phyloP scores from a whole-genome alignment of 768 basidiomycete genomes.

The Hericium coralloides region DNA sequence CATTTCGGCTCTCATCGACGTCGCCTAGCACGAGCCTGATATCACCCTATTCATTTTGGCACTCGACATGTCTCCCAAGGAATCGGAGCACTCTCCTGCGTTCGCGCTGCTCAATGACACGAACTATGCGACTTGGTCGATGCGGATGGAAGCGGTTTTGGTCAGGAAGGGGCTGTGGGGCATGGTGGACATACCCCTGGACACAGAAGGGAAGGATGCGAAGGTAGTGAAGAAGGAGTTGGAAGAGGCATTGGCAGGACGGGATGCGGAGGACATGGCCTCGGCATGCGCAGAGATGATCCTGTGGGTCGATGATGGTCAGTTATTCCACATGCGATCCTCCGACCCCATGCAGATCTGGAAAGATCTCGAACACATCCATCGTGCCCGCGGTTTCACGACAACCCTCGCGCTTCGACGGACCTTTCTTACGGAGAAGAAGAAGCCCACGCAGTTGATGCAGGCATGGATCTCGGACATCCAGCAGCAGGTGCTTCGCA shows the following conservation, averaged over 20 bases:
- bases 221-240: constrained; percentile 1
- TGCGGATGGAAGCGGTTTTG: constrained; percentile 12
- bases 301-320: constrained; percentile 16
- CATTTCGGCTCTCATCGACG: background rate
- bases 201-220: background rate
- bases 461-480: constrained; percentile 20
- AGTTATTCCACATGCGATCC: constrained; percentile 16
- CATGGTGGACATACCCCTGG: constrained; percentile 1
- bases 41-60: background rate
- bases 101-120: constrained; percentile 12
- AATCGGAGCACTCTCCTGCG: background rate
- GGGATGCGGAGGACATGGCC: constrained; percentile 4
- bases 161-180: constrained; percentile 13
- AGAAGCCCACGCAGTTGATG: constrained; percentile 15
- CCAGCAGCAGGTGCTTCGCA: constrained; percentile 8
- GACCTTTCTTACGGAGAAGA: constrained; percentile 16
- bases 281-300: constrained; percentile 19
- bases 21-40: background rate
- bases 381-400: constrained; percentile 21
- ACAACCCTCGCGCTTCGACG: constrained; percentile 15
- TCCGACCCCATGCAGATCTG: constrained; percentile 17
- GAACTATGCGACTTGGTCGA: constrained; percentile 16
- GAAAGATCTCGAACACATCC: constrained; percentile 17
- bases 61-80: background rate
- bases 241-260: background rate